Percentiles rank a stretch among this genome's conserved stretches.
phyloP scores from a whole-genome alignment of 2,329 filamentous ascomycete genomes.

The Pyricularia sp. region DNA sequence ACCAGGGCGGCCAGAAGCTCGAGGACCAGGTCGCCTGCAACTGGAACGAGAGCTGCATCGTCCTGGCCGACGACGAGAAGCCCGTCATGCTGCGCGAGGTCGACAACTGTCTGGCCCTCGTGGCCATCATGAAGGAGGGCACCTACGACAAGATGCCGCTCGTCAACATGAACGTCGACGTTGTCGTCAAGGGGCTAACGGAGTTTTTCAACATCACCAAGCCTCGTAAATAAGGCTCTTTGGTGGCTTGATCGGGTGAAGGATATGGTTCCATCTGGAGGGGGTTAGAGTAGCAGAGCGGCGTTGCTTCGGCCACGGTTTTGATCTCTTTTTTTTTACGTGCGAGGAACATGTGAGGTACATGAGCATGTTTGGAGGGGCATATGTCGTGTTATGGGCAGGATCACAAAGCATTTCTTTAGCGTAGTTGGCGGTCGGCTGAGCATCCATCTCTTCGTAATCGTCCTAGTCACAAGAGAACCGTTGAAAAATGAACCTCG shows the following conservation, averaged over 20 bases:
- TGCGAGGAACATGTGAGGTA: not conserved
- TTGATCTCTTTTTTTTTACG: not conserved
- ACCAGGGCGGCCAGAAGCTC: slow-evolving; percentile 47
- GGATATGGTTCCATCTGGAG: too few species aligned
- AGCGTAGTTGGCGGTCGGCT: not conserved
- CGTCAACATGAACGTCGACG: slow-evolving; percentile 80
- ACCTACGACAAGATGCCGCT: slow-evolving; percentile 76
- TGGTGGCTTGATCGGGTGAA: too few species aligned
- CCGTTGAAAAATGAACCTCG: not conserved
- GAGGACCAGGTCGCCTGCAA: slow-evolving; percentile 58
- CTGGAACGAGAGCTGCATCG: slow-evolving; percentile 59
- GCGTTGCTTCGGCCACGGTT: not conserved
- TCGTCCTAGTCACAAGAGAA: not conserved
- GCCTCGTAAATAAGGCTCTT: slow-evolving; percentile 25
- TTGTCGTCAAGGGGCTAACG: slow-evolving; percentile 68
- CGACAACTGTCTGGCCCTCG: slow-evolving; percentile 66
- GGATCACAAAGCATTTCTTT: not conserved
- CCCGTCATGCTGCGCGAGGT: slow-evolving; percentile 62
- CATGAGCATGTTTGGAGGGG: not conserved
- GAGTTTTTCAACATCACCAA: slow-evolving; percentile 72
- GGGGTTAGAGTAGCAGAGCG: too few species aligned
- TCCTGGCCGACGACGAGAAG: slow-evolving; percentile 53
- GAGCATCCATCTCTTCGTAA: not conserved
- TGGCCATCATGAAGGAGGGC: slow-evolving; percentile 80
- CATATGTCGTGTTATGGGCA: too few species aligned